Evolutionary conservation across 1,284 basidiomycete genomes (phyloP), one percentile per base, ranked within the genome.

Genomic region (Malassezia yamatoensis): DNA sequence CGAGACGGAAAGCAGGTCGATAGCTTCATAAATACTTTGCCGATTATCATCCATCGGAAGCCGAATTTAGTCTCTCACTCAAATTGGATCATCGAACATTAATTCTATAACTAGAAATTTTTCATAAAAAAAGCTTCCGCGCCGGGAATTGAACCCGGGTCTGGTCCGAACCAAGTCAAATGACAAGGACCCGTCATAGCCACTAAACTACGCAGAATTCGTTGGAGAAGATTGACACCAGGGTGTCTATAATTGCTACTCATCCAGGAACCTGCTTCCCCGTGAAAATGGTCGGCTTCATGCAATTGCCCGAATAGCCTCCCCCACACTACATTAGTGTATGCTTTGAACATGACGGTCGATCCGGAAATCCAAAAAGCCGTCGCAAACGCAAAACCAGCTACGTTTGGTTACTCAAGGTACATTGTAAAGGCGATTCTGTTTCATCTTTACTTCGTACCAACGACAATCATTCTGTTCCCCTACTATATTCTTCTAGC

Each of bases 361-460:
- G 35, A 45, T 33, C 12, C 35, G 2, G 18, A 29, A 6, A 39
- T 47, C 9, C 10, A 32, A 8, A 1, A 45, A 10, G 51, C 43
- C 3, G 44, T 53, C 10, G 10, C 20, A 5, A 39, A 33, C 6
- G 51, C 51, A 4, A 18, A 40, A 9, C 36, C 44, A 13, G n/a
- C 36, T 24, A 47, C 29, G 16, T n/a, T 53, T 11, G 36, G 9
- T 13, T 9, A 60, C 29, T 16, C 39, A 10, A 13, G 10, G 5
- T 54, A 37, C 16, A 49, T 49, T 21, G 5, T 54, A 11, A 24
- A 39, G 15, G 32, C 51, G 9, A 42, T 72, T 21, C 32, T 67
- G 33, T 68, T 70, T 60, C 65, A 70, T 50, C 35, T 60, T 41
- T 68, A 61, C 59, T 67, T 67, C 24, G 49, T 67, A 33, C 65